Percentiles rank a stretch among this genome's conserved stretches.
Evolutionary conservation across 2,329 filamentous ascomycete species (phyloP).

Genomic region (Colletotrichum cordylinicola): DNA sequence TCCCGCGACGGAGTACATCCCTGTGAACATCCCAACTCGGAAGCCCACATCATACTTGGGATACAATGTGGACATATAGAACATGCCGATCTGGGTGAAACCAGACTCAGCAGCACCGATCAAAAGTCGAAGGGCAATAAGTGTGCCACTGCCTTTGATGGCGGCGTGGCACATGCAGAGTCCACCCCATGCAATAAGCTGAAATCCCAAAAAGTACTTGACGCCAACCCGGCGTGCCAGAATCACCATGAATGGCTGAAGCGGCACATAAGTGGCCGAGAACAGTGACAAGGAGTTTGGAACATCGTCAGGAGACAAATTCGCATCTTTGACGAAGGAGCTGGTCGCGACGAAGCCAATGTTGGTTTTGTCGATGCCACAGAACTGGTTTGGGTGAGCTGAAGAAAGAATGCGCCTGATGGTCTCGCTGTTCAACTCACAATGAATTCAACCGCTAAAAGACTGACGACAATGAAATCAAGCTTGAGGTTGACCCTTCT

Average conservation of each 20-base stretch:
- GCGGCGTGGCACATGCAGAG: constrained; percentile 27
- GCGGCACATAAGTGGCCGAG: constrained; percentile 26
- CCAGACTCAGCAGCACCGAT: constrained; percentile 26
- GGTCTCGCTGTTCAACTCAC: neutral
- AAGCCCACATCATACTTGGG: constrained; percentile 24
- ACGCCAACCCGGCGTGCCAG: constrained; percentile 25
- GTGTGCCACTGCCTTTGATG: constrained; percentile 9
- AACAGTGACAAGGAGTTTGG: constrained; percentile 28
- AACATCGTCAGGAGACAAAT: constrained; percentile 24
- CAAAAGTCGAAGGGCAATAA: constrained; percentile 25
- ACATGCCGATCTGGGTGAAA: constrained; percentile 27
- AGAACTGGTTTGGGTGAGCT: constrained; percentile 12
- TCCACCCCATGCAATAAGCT: constrained; percentile 24
- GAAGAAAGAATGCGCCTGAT: neutral
- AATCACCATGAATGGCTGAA: constrained; percentile 27
- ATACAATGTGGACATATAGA: constrained; percentile 25
- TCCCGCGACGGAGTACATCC: constrained; percentile 26
- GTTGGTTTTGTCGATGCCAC: constrained; percentile 28
- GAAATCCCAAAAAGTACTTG: constrained; percentile 19
- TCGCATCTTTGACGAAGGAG: constrained; percentile 26
- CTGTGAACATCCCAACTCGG: constrained; percentile 22
- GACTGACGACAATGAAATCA: constrained; percentile 19
- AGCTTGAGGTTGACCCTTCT: constrained; percentile 22
- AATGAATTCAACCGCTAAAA: constrained; percentile 25
- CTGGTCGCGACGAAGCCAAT: constrained; percentile 28